These are phyloP conservation scores for Trichomonascaceae sp. DNA, from an alignment of 1,139 yeast species.

Conservation along the genomic window DNA sequence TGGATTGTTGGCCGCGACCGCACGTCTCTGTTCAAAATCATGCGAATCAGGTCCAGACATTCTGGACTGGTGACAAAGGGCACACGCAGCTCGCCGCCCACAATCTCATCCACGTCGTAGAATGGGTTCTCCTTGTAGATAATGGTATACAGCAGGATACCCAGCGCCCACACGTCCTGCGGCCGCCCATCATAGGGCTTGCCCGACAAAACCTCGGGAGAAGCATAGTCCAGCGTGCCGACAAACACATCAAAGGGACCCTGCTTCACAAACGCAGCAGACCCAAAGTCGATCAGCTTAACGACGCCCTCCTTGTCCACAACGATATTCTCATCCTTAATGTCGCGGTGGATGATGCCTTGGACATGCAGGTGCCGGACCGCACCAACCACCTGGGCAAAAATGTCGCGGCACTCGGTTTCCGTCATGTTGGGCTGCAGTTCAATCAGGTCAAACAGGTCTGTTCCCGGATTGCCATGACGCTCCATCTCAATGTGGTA, in stretches of 20 bases:
- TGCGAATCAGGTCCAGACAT: conserved; percentile 42
- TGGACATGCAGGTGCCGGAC: conserved; percentile 67
- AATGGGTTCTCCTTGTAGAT: conserved; percentile 93
- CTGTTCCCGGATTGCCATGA: conserved; percentile 82
- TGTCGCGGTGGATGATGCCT: conserved; percentile 88
- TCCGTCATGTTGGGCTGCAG: conserved; percentile 69
- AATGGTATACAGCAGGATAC: conserved; percentile 76
- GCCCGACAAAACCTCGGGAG: conserved; percentile 89
- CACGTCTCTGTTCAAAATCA: conserved; percentile 53
- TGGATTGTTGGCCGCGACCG: conserved; percentile 57
- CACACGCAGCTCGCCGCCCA: conserved; percentile 72
- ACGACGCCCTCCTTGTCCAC: conserved; percentile 45
- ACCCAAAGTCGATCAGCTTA: conserved; percentile 87
- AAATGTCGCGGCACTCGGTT: conserved; percentile 59
- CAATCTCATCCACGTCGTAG: conserved; percentile 85
- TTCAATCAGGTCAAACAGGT: conserved; percentile 83
- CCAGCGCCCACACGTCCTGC: conserved; percentile 96
- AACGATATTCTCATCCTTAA: conserved; percentile 88
- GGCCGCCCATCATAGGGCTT: conserved; percentile 83
- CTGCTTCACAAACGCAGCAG: conserved; percentile 77
- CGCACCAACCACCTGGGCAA: conserved; percentile 68
- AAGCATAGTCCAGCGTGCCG: conserved; percentile 93
- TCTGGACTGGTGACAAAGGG: conserved; percentile 49
- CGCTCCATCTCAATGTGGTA: conserved; percentile 86
- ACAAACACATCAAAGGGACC: conserved; percentile 97